Evolutionary conservation across 1,139 yeast genomes (phyloP), one percentile per base, ranked within the genome.

Genomic region (Saccharomyces hybrid): DNA sequence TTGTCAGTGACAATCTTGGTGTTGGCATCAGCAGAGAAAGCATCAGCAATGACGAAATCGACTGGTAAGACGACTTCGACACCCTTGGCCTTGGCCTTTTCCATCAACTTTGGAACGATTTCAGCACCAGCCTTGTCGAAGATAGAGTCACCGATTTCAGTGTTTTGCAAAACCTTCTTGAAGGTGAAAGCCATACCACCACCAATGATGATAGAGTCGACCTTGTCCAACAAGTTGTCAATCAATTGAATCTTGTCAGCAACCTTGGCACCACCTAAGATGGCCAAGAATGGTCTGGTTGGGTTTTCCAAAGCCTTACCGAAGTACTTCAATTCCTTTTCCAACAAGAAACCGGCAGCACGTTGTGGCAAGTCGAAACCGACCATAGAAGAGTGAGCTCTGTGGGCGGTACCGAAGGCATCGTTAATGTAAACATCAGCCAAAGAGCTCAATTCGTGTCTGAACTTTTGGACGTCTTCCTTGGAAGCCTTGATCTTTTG

Each of bases 101-200:
- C 96, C 59, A 91, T 81, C 73, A 91, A 82, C 73, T 83, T 78
- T 71, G 89, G 88, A 69, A 90, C 98, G 67, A 88, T 84, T 82
- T 89, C 86, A 66, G 98, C 86, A 71, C 98, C 98, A 57, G 83
- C 96, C 71, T 82, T 87, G 73, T 91, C 98, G 75, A 72, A 91
- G 70, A 91, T 80, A 49, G 98, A 91, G 74, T 83, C 78, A 73
- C 98, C 98, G 68, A 93, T 93, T 60, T 82, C 74, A 78, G 88
- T 84, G 73, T 82, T 81, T 74, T 88, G 87, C 66, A 89, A 75
- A 57, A 91, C 86, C 82, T 93, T 91, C 81, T 88, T 88, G 82
- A 91, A 91, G 70, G 98, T 91, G 84, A 90, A 91, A 58, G 98
- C 91, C 98, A 91, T 91, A 78, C 98, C 98, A 78, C 98, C 98